A percentile compares a stretch with the other conserved stretches of the same genome.
Conservation (phyloP, 352 stramenopile genomes). For the Peronospora destructor region DNA sequence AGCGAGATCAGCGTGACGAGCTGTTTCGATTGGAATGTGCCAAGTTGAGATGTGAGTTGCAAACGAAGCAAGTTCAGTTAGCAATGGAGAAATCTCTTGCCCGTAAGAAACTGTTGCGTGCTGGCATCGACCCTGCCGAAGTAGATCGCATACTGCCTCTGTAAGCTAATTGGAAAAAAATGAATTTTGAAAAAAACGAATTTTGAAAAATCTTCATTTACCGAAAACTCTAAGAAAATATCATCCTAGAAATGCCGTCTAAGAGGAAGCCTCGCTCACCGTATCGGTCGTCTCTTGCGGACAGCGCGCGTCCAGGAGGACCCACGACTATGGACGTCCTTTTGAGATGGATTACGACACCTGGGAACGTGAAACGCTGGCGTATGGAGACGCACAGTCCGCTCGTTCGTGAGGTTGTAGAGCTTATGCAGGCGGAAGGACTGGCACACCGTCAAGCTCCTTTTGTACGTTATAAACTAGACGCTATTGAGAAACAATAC, state of each 20-base stretch:
- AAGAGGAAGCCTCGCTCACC: constrained; percentile 6
- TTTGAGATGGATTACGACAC: constrained; percentile 25
- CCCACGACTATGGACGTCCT: constrained; percentile 32
- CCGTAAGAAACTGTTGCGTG: constrained; percentile 40
- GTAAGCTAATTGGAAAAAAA: constrained; percentile 2
- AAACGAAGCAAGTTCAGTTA: constrained; percentile 36
- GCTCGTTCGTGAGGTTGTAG: constrained; percentile 28
- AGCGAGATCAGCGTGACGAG: constrained; percentile 32
- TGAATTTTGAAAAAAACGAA: no score
- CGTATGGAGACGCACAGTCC: constrained; percentile 10
- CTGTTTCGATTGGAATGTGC: constrained; percentile 44
- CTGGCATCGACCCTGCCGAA: constrained; percentile 30
- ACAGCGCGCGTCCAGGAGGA: constrained; percentile 17
- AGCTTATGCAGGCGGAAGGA: constrained; percentile 15
- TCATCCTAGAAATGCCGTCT: not conserved
- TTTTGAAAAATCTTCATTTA: no score
- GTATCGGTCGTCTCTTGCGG: constrained; percentile 10
- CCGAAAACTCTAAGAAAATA: no score
- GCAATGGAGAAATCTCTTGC: constrained; percentile 35
- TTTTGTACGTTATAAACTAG: constrained; percentile 31
- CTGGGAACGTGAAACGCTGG: constrained; percentile 36
- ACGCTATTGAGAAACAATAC: constrained; percentile 38
- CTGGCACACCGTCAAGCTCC: constrained; percentile 20
- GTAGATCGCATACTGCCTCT: constrained; percentile 36
- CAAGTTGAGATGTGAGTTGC: constrained; percentile 37